A percentile compares a stretch with the other conserved stretches of the same genome.
Conservation (phyloP, 2,329 filamentous ascomycete genomes). For the Paecilomyces sp. region DNA sequence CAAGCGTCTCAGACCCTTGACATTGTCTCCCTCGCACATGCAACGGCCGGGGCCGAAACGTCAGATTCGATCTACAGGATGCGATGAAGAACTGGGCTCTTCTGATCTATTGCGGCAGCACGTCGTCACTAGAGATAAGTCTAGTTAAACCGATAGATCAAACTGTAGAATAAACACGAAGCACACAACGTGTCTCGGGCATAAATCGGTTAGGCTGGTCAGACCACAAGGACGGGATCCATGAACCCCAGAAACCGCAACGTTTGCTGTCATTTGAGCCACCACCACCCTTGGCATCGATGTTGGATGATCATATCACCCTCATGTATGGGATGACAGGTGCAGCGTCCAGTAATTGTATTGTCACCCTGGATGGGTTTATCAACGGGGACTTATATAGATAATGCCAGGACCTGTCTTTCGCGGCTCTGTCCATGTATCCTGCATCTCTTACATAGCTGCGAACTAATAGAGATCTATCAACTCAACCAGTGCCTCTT, state of each 20-base stretch:
- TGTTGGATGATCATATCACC: background rate
- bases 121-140: background rate
- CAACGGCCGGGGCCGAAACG: background rate
- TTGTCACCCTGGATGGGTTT: background rate
- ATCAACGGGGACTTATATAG: background rate
- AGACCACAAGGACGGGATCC: slow-evolving; percentile 6
- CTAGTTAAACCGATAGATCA: background rate
- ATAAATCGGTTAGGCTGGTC: background rate
- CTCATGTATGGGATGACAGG: background rate
- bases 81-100: background rate
- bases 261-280: background rate
- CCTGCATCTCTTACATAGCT: background rate
- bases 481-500: background rate
- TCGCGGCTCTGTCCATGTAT: background rate
- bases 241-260: background rate
- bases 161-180: background rate
- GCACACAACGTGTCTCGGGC: background rate
- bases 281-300: background rate
- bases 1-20: background rate
- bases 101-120: background rate
- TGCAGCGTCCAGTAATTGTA: background rate
- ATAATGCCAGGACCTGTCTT: background rate
- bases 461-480: background rate
- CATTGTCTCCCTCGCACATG: background rate
- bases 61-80: background rate